These are phyloP conservation scores for Aspergillus udagawae DNA, from an alignment of 2,329 filamentous ascomycete genomes.

Conservation along the genomic window DNA sequence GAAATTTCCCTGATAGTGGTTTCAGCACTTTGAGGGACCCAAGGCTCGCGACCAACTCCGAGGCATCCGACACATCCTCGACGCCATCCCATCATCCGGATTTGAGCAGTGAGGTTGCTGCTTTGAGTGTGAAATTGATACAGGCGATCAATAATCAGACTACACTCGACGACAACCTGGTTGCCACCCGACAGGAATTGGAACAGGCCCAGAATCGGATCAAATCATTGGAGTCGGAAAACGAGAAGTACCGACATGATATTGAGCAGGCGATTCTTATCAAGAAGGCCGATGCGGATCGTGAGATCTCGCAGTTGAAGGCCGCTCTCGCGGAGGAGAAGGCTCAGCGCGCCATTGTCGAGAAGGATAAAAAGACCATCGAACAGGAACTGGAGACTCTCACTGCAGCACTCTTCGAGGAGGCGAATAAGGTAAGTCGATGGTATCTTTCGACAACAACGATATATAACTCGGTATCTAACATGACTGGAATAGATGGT, in stretches of 20 bases:
- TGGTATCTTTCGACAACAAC: neutral
- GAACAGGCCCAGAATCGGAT: constrained; percentile 67
- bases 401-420: constrained; percentile 91
- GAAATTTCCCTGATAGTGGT: constrained; percentile 34
- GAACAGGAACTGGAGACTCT: constrained; percentile 88
- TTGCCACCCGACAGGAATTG: constrained; percentile 76
- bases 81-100: constrained; percentile 51
- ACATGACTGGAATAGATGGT: constrained; percentile 64
- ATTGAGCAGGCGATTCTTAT: constrained; percentile 72
- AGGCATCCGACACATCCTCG: constrained; percentile 34
- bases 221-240: constrained; percentile 63
- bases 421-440: constrained; percentile 72
- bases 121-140: constrained; percentile 90
- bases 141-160: constrained; percentile 97
- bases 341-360: constrained; percentile 59
- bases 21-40: constrained; percentile 48
- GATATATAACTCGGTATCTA: neutral
- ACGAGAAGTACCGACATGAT: constrained; percentile 65
- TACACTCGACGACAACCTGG: constrained; percentile 80
- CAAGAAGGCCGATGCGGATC: constrained; percentile 67
- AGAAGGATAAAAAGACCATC: constrained; percentile 80
- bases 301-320: constrained; percentile 61
- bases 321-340: constrained; percentile 62
- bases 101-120: constrained; percentile 72
- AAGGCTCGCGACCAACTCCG: constrained; percentile 32